These are phyloP conservation scores for Wallacemonas sp. DNA, from an alignment of 208 protist genomes.

Conservation along the genomic window DNA sequence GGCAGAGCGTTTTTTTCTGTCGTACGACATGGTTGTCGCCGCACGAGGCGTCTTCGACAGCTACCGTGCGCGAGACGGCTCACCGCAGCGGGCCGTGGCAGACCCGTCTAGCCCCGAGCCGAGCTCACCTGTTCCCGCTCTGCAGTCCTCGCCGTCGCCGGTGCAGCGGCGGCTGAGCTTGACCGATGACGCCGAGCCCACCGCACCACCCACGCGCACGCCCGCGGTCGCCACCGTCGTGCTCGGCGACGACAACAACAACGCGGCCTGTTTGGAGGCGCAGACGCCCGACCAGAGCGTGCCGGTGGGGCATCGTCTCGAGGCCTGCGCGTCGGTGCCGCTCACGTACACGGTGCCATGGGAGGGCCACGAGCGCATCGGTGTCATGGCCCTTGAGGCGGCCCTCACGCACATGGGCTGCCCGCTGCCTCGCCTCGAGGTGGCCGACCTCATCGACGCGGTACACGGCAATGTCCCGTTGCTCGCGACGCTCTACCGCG, in stretches of 20 bases:
- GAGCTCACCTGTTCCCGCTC: no score
- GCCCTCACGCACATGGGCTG: constrained; percentile 49
- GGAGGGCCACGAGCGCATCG: constrained; percentile 26
- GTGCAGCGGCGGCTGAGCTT: background rate
- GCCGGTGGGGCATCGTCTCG: background rate
- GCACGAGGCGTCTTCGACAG: constrained; percentile 30
- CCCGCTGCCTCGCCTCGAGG: constrained; percentile 46
- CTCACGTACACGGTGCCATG: constrained; percentile 2
- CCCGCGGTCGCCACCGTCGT: no score
- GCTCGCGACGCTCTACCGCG: constrained; percentile 17
- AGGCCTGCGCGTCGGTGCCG: background rate
- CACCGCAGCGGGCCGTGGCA: no score
- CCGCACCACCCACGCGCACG: no score
- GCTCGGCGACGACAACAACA: no score
- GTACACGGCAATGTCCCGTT: constrained; percentile 26
- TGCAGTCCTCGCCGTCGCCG: no score
- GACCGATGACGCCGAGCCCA: background rate
- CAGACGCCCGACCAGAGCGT: no score
- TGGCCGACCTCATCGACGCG: constrained; percentile 51
- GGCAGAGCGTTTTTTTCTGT: constrained; percentile 39
- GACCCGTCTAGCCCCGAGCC: no score
- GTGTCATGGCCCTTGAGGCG: constrained; percentile 44
- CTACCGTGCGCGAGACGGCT: constrained; percentile 28
- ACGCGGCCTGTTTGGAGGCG: no score
- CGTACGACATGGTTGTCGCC: constrained; percentile 27